A percentile compares a stretch with the other conserved stretches of the same genome.
Evolutionary conservation across 441 rosid species (phyloP).

Genomic region (Eruca vesicaria): DNA sequence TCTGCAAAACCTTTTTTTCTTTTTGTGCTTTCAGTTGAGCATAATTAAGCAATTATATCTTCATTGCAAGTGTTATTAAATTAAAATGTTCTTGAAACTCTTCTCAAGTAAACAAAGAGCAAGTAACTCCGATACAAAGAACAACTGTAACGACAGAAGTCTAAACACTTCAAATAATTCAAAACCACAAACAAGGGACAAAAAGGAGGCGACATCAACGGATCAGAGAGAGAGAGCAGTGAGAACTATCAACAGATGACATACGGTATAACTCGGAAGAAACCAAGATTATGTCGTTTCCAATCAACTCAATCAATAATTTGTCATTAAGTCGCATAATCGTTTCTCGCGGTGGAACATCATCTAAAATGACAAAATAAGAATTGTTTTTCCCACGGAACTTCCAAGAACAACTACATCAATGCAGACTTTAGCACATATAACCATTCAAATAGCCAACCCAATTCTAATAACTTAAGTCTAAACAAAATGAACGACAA

Average conservation of each 20-base stretch:
- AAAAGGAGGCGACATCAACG: conserved; percentile 38
- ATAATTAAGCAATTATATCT: not conserved
- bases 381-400: too few species aligned
- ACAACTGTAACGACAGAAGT: not conserved
- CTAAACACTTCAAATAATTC: conserved; percentile 4
- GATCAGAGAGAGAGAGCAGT: conserved; percentile 38
- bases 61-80: conserved; percentile 12
- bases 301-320: too few species aligned
- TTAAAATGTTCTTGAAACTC: conserved; percentile 8
- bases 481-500: too few species aligned
- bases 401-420: too few species aligned
- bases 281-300: too few species aligned
- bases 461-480: too few species aligned
- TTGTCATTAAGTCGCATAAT: too few species aligned
- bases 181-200: conserved; percentile 47
- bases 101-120: conserved; percentile 57
- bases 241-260: conserved; percentile 15
- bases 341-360: too few species aligned
- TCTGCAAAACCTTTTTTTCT: not conserved
- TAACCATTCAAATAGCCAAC: too few species aligned
- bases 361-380: too few species aligned
- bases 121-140: conserved; percentile 35
- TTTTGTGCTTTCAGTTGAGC: not conserved
- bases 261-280: conserved; percentile 44
- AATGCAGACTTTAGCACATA: too few species aligned